Evolutionary conservation across 2,329 filamentous ascomycete genomes (phyloP), one percentile per base, ranked within the genome.

Genomic region (Colletotrichum eleusines): DNA sequence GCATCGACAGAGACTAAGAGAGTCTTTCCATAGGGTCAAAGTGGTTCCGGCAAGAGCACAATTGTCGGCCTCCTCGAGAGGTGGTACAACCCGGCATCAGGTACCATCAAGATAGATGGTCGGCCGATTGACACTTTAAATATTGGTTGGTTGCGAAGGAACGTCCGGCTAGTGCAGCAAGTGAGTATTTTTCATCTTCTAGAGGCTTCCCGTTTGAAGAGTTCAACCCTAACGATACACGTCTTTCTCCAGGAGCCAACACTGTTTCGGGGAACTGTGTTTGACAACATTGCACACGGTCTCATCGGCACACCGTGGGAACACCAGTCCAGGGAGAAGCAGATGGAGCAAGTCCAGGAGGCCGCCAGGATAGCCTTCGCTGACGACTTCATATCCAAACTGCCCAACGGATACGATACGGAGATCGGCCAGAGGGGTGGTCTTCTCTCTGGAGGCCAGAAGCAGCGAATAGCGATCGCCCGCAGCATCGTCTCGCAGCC

Each of bases 21-120:
- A 23, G 23, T 12, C 20, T 46, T 23, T 46, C 44, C 0, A n/a
- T 14, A 69, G 66, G 90, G 90, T 51, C 88, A 90, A 7, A 92
- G 90, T 26, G 90, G 90, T 2, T 91, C 88, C 53, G 90, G 90
- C 28, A 92, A 92, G 77, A 90, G 87, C 73, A 92, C 90, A 0
- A 88, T 92, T 23, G 87, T 92, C 28, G 90, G 90, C 8, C 82
- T 92, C 11, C 84, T 92, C 4, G 89, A 92, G 76, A 85, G 90
- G 12, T 92, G 92, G 77, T 92, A 92, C 46, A 59, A 71, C 14
- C 72, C 64, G 4, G n/a, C 35, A 6, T 67, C 71, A 0, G 79
- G 80, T 0, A 31, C 44, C 14, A 76, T 81, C 57, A 73, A 63
- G n/a, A 65, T 81, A 0, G 78, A 78, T 35, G 78, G 76, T 2